Conservation (phyloP, 1,284 basidiomycete species). For the Somion occarium region DNA sequence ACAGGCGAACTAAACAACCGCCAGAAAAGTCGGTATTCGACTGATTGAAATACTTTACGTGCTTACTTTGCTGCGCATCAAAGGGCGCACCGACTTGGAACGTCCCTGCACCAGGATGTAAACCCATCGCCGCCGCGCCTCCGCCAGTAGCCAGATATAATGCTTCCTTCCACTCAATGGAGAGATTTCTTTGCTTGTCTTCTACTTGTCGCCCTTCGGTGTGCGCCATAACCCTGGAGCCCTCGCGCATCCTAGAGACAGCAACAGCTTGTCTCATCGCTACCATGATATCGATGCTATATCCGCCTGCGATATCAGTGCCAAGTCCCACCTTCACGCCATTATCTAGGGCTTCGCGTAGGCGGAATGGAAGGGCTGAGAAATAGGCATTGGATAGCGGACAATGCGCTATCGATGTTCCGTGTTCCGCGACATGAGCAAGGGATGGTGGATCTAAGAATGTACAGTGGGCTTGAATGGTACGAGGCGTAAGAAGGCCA, state of each 20-base stretch:
- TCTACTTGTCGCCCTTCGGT: constrained; percentile 4
- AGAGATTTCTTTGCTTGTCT: constrained; percentile 13
- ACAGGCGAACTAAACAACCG: constrained; percentile 42
- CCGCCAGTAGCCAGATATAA: constrained; percentile 77
- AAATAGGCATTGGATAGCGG: constrained; percentile 86
- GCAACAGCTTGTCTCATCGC: constrained; percentile 76
- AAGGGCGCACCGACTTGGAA: constrained; percentile 71
- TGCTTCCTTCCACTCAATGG: constrained; percentile 63
- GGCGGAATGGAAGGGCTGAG: constrained; percentile 65
- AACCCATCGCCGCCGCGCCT: constrained; percentile 63
- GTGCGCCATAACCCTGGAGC: constrained; percentile 34
- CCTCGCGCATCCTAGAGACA: constrained; percentile 69
- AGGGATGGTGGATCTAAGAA: constrained; percentile 55
- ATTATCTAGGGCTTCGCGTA: constrained; percentile 66
- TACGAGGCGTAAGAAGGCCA: constrained; percentile 54
- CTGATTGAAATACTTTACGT: too few relatives aligned
- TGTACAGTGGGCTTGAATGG: constrained; percentile 84
- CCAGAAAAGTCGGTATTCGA: not conserved
- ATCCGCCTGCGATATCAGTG: constrained; percentile 83
- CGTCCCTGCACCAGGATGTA: constrained; percentile 42
- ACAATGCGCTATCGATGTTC: constrained; percentile 75
- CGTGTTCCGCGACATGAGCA: constrained; percentile 41
- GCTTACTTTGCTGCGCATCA: constrained; percentile 78
- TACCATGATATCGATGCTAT: constrained; percentile 70
- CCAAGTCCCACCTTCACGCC: constrained; percentile 74